Base-by-base conservation (phyloP, 371 early-diverging fungal species). In the Mucor sp. region DNA sequence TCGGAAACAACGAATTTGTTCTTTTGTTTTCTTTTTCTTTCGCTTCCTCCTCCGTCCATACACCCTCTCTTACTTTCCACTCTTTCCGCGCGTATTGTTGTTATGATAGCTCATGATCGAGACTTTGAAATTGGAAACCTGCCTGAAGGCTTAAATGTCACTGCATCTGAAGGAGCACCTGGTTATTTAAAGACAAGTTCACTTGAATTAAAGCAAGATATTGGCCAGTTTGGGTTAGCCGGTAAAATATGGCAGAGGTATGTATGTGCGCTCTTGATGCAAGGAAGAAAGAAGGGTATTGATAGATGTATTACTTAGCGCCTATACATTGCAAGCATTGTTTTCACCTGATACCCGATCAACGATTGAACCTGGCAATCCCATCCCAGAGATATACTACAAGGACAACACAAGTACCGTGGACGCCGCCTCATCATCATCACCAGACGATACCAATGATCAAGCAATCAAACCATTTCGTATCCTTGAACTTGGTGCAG, bases 171-270 rank as follows among this genome's bases (percentile, higher is more conserved):
- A 33, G 81, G 79, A 7, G 76, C 79, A 17, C 83, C 83, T 2
- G 50, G 28, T 4, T 64, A 65, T n/a, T 58, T 70, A 21, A 48
- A 60, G 0, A 53, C 61, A 33, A 47, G 41, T 17, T 66, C 68
- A 23, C 58, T 80, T 39, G 61, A 58, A 0, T 57, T 84, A n/a
- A 72, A 75, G 17, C 84, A 84, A 65, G 76, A 84, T 60, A 66
- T 84, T 19, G 57, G 60, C 32, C 65, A 75, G 30, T 80, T 80
- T 72, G 84, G 84, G 6, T 65, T 84, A 6, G 84, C 84, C 11
- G 84, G 84, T 30, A 84, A 84, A 72, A 80, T 84, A 58, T 84
- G 84, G 84, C 78, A 84, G 30, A 81, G 80, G 81, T 81, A 70
- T 33, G 41, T 5, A 7, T 37, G 17, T 41, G 14, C 30, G 30